A percentile compares a stretch with the other conserved stretches of the same genome.
phyloP scores from a whole-genome alignment of 352 stramenopile genomes.

The Phytophthora citrophthora region DNA sequence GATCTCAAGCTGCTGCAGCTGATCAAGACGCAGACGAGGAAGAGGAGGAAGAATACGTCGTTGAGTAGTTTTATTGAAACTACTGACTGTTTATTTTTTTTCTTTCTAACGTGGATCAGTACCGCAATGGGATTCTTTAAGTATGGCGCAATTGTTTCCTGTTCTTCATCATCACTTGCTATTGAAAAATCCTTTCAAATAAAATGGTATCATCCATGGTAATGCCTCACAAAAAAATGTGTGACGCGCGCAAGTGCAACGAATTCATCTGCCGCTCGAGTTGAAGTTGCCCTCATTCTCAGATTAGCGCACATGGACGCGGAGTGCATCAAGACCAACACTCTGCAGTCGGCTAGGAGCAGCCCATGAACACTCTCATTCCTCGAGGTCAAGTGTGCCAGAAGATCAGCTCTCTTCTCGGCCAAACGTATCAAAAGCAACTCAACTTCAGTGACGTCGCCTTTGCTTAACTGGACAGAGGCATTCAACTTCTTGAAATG shows the following conservation, averaged over 20 bases:
- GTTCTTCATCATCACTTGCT: no score
- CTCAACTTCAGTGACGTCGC: conserved; percentile 4
- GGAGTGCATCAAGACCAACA: no score
- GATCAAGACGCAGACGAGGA: conserved; percentile 44
- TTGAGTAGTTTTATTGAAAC: conserved; percentile 49
- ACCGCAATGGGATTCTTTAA: background rate
- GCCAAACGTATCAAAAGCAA: background rate
- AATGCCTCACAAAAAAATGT: conserved; percentile 4
- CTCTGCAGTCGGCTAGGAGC: no score
- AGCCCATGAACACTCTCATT: background rate
- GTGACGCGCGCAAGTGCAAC: conserved; percentile 1
- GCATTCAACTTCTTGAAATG: conserved; percentile 14
- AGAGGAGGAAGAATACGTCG: conserved; percentile 78
- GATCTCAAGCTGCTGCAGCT: conserved; percentile 29
- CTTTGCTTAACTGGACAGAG: background rate
- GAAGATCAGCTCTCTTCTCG: background rate
- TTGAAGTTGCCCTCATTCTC: conserved; percentile 8
- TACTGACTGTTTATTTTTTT: no score
- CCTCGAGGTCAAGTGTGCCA: background rate
- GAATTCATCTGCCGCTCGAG: background rate
- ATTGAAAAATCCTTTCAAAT: background rate
- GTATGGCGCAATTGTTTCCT: no score
- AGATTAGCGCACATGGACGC: background rate
- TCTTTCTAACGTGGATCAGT: background rate
- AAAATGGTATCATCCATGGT: background rate